Conservation (phyloP, 345 rosid species). For the Rubroshorea leprosula region DNA sequence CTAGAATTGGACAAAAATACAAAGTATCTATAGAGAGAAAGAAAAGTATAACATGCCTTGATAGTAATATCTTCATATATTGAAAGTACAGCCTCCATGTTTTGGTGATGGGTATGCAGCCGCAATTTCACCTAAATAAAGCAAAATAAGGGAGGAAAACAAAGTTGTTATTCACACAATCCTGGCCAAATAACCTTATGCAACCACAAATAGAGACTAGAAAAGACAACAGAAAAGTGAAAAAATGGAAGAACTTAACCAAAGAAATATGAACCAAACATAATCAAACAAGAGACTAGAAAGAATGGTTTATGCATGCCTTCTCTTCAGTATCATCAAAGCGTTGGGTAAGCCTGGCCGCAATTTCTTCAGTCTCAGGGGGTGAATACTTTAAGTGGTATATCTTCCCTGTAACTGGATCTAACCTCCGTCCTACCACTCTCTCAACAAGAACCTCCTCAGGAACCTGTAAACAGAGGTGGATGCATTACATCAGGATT, state of each 20-base stretch:
- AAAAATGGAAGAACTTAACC: not conserved
- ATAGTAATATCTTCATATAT: slow-evolving; percentile 65
- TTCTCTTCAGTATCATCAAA: slow-evolving; percentile 95
- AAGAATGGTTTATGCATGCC: slow-evolving; percentile 32
- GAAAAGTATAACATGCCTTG: slow-evolving; percentile 42
- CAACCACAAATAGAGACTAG: too few species aligned
- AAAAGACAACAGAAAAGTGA: too few species aligned
- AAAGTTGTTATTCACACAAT: too few species aligned
- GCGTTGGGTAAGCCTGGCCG: slow-evolving; percentile 79
- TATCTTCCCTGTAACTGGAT: slow-evolving; percentile 91
- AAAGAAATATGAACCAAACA: slow-evolving; percentile 2
- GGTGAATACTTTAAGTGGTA: slow-evolving; percentile 90
- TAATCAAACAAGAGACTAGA: not conserved
- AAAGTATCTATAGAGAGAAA: too few species aligned
- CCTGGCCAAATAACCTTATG: too few species aligned
- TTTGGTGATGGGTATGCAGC: slow-evolving; percentile 64
- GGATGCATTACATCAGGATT: not conserved
- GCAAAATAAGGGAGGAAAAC: too few species aligned
- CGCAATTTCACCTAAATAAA: slow-evolving; percentile 69
- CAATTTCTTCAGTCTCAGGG: slow-evolving; percentile 81
- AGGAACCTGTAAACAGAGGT: slow-evolving; percentile 54
- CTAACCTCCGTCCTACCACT: slow-evolving; percentile 87
- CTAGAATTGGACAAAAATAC: too few species aligned
- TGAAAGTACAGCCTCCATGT: slow-evolving; percentile 82
- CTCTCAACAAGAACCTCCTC: slow-evolving; percentile 89